Base-by-base conservation (phyloP, 352 stramenopile genomes). In the Phytophthora brassicae region DNA sequence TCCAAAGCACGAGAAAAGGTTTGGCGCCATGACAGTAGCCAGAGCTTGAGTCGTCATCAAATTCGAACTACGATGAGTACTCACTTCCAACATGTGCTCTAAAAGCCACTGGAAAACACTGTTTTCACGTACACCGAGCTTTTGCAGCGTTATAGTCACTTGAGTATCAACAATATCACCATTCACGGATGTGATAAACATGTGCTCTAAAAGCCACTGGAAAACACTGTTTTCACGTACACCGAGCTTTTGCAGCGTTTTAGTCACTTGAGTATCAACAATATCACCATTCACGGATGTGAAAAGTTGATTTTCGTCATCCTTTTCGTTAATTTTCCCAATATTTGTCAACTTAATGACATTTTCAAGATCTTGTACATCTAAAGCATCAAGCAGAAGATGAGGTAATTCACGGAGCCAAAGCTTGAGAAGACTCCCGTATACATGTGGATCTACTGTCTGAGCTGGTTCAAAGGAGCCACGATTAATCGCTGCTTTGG, bases 151-250 rank as follows among this genome's bases (percentile, higher is more conserved):
- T n/a, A 11, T 36, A 1, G 22, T 38, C 44, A 73, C 45, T 42
- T 74, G 46, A 17, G 14, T 36, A 28, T 68, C 64, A 2, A 68
- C 50, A 2, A 41, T 11, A 39, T 63, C 51, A 41, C 47, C 28
- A 39, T 72, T 68, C 24, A 35, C 56, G 13, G 66, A 31, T n/a
- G 46, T 62, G n/a, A n/a, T n/a, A n/a, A 85, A 54, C 72, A 81
- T 76, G 65, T 90, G 81, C 55, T 88, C 78, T 3, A 87, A 66
- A n/a, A 90, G 68, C 81, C 81, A 88, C 9, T 85, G 68, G 9
- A 90, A 56, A 9, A 90, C 70, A 0, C 57, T 64, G 19, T 67
- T 59, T 41, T 86, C 70, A 14, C 65, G 55, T 0, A n/a, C 1
- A 0, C 64, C 54, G 3, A 88, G 47, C 31, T 77, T 74, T 19